phyloP scores from a whole-genome alignment of 2,329 filamentous ascomycete species.

The Celoporthe dispersa region DNA sequence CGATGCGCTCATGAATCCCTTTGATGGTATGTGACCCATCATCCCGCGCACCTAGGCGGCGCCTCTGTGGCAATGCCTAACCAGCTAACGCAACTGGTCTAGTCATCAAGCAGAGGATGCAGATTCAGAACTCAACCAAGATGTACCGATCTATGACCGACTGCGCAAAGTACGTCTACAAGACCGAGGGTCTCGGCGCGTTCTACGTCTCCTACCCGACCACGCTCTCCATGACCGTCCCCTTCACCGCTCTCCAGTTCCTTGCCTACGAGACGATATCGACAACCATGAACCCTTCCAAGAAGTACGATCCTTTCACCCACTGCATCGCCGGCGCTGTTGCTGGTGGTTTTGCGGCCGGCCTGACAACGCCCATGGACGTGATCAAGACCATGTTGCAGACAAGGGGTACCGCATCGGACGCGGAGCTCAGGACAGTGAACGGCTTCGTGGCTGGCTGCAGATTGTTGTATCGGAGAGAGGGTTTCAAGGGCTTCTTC shows the following conservation, averaged over 20 bases:
- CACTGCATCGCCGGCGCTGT: slow-evolving; percentile 92
- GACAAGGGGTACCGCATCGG: slow-evolving; percentile 80
- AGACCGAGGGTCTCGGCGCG: slow-evolving; percentile 81
- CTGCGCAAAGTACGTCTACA: slow-evolving; percentile 87
- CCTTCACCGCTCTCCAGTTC: slow-evolving; percentile 96
- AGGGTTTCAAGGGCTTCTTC: slow-evolving; percentile 87
- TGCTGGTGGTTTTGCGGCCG: slow-evolving; percentile 91
- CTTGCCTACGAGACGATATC: slow-evolving; percentile 97
- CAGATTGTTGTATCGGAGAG: slow-evolving; percentile 78
- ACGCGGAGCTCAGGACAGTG: slow-evolving; percentile 83
- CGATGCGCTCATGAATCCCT: slow-evolving; percentile 98
- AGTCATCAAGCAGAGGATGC: slow-evolving; percentile 99
- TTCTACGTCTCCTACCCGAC: slow-evolving; percentile 99
- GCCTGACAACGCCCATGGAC: slow-evolving; percentile 92
- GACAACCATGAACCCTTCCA: slow-evolving; percentile 85
- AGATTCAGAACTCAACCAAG: slow-evolving; percentile 88
- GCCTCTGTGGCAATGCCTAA: background rate
- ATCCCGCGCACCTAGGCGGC: background rate
- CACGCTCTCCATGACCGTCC: slow-evolving; percentile 97
- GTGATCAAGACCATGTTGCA: slow-evolving; percentile 98
- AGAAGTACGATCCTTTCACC: slow-evolving; percentile 87
- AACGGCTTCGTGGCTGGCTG: slow-evolving; percentile 81
- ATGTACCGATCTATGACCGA: slow-evolving; percentile 85
- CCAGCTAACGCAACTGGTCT: slow-evolving; percentile 26
- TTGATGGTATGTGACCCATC: slow-evolving; percentile 72